Base-by-base conservation (phyloP, 768 basidiomycete species). In the Rhizopogon vesiculosus region DNA sequence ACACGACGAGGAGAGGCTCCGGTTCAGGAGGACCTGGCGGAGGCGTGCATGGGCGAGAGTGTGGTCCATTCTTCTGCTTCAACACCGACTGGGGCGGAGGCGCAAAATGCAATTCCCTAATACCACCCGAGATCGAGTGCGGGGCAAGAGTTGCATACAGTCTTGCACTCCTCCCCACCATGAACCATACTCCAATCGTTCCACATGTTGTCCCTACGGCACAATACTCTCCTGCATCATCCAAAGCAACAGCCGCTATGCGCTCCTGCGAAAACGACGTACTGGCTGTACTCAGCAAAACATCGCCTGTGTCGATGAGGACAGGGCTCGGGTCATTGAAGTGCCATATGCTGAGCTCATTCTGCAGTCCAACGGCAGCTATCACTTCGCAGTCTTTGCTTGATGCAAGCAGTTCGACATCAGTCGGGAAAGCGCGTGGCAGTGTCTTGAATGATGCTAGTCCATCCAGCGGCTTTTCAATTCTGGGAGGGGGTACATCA, bases 381-480 rank as follows among this genome's bases (percentile, higher is more conserved):
- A 89, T 72, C 2, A 84, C 69, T 40, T 74, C 71, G n/a, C 88
- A 86, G 61, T 89, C 82, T 48, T 75, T 76, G 64, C 87, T 92
- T 1, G 83, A 70, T 1, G 88, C 85, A 19, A 95, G 73, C 18
- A 94, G 75, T 57, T 94, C 93, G 12, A 96, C 82, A 61, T 97
- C 95, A 22, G 86, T 87, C 1, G 81, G 69, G 63, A 91, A 91
- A 4, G 83, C 80, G n/a, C 91, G 83, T n/a, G 89, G 87, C 12
- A 96, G 76, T 1, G 88, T 87, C 7, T 78, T 76, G 62, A 92
- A 90, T 16, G 76, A 69, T 2, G 87, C 66, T 13, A 75, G 65
- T 25, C 69, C 73, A 52, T 80, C 74, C 12, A 83, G 66, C 3
- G 72, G 53, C 35, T 60, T 48, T 51, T 60, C 43, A 35, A 42